These are phyloP conservation scores for Penicillium sp. DNA, from an alignment of 2,329 filamentous ascomycete genomes.

Conservation along the genomic window DNA sequence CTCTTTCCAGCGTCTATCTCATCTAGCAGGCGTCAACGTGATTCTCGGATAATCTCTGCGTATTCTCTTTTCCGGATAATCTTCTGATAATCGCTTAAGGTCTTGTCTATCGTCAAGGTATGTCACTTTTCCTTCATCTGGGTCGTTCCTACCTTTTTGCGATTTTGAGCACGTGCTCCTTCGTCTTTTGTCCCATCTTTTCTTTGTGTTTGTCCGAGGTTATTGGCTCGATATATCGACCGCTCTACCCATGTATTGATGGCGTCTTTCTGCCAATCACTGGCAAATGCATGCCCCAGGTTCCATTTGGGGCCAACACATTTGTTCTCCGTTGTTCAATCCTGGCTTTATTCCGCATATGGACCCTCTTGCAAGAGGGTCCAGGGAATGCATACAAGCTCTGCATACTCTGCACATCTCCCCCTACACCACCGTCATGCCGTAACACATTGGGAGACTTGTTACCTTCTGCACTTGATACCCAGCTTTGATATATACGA, in stretches of 20 bases:
- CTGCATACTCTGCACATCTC: constrained; percentile 3
- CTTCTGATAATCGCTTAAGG: background rate
- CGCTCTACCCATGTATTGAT: background rate
- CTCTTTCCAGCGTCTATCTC: background rate
- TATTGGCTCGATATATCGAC: no score
- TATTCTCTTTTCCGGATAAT: no score
- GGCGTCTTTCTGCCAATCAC: background rate
- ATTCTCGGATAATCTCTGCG: background rate
- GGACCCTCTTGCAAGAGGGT: constrained; percentile 4
- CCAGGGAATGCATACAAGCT: constrained; percentile 1
- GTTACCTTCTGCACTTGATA: background rate
- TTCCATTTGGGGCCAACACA: background rate
- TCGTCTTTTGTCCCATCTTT: background rate
- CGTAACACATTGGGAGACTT: background rate
- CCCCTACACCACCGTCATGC: constrained; percentile 1
- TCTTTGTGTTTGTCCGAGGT: background rate
- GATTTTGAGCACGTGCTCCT: background rate
- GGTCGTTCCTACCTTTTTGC: background rate
- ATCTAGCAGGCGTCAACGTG: background rate
- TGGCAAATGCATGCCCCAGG: no score
- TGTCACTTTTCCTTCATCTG: background rate
- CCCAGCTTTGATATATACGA: background rate
- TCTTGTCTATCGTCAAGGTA: background rate
- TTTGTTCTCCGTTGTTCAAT: background rate
- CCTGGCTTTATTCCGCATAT: background rate